These are phyloP conservation scores for Irpex rosettiformis DNA, from an alignment of 1,284 basidiomycete species.

Conservation along the genomic window DNA sequence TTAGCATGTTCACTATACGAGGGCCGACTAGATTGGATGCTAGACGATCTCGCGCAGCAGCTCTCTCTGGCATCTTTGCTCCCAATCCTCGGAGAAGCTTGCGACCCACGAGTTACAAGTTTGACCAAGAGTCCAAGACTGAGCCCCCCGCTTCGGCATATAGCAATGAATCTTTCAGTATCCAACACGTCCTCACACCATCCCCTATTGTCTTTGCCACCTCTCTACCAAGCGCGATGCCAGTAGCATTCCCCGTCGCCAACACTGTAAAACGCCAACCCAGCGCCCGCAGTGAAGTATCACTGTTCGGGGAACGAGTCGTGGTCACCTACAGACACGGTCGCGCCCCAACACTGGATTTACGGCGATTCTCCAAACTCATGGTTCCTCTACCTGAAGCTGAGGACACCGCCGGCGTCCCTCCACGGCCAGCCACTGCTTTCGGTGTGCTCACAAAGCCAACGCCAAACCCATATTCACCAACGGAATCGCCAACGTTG, in stretches of 20 bases:
- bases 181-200: background rate
- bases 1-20: slow-evolving; percentile 20
- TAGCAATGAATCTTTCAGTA: background rate
- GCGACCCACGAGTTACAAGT: background rate
- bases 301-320: slow-evolving; percentile 38
- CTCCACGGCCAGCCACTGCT: background rate
- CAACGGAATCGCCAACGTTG: background rate
- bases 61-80: background rate
- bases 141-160: background rate
- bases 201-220: slow-evolving; percentile 8
- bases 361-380: slow-evolving; percentile 56
- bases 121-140: background rate
- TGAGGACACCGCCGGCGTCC: slow-evolving; percentile 5
- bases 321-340: slow-evolving; percentile 49
- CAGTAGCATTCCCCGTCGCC: background rate
- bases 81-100: background rate
- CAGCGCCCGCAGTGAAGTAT: background rate
- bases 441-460: background rate
- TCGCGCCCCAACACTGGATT: slow-evolving; percentile 51
- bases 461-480: background rate
- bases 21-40: background rate
- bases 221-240: background rate
- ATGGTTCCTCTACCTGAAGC: slow-evolving; percentile 33
- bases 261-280: background rate
- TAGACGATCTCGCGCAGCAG: background rate